A percentile compares a stretch with the other conserved stretches of the same genome.
phyloP scores from a whole-genome alignment of 345 rosid species.

The Gossypium anomalum region DNA sequence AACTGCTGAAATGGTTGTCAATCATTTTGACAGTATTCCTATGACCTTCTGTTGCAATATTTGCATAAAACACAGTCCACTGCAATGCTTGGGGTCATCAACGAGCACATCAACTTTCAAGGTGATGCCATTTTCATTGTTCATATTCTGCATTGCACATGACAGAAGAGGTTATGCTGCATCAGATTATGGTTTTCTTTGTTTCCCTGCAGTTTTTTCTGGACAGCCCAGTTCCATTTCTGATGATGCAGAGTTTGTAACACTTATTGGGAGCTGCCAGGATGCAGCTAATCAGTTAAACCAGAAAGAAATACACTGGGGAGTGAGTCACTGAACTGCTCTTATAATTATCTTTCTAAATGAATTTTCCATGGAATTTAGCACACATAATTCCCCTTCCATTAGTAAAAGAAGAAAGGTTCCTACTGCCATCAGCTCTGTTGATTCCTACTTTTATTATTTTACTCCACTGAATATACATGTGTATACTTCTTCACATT shows the following conservation, averaged over 20 bases:
- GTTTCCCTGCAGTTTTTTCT: slow-evolving; percentile 65
- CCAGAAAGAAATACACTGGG: slow-evolving; percentile 86
- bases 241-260: slow-evolving; percentile 80
- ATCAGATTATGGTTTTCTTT: slow-evolving; percentile 5
- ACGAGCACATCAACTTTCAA: slow-evolving; percentile 84
- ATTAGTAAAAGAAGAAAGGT: not conserved
- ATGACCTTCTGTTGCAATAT: slow-evolving; percentile 87
- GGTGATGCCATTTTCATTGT: slow-evolving; percentile 33
- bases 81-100: slow-evolving; percentile 80
- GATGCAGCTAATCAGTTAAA: slow-evolving; percentile 67
- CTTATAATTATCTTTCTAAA: not conserved
- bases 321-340: slow-evolving; percentile 46
- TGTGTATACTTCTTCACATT: not conserved
- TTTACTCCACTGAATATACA: not conserved
- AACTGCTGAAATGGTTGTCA: slow-evolving; percentile 17
- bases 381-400: not conserved
- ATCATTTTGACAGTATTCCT: slow-evolving; percentile 65
- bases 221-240: slow-evolving; percentile 80
- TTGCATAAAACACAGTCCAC: slow-evolving; percentile 75
- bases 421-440: not conserved
- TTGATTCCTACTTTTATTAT: not conserved
- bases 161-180: not conserved
- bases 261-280: slow-evolving; percentile 65
- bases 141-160: not conserved
- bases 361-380: not conserved